Conservation (phyloP, 192 early-diverging fungal species). For the Backusella circina region DNA sequence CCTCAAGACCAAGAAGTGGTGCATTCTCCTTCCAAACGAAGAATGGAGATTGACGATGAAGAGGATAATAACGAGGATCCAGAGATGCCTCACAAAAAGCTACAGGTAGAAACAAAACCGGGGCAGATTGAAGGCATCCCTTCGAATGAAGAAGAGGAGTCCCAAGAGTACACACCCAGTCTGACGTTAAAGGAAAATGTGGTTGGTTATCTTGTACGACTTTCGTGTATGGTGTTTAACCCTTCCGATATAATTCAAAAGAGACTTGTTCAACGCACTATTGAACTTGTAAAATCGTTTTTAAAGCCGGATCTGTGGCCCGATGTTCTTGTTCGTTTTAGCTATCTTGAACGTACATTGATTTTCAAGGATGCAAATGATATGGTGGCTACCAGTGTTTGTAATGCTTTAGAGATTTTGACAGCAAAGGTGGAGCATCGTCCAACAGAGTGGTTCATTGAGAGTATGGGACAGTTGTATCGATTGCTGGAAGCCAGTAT, state of each 20-base stretch:
- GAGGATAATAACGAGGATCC: background rate
- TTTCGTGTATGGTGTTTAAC: conserved; percentile 59
- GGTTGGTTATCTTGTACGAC: conserved; percentile 55
- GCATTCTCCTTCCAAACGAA: conserved; percentile 9
- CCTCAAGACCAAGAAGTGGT: background rate
- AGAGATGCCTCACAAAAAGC: conserved; percentile 19
- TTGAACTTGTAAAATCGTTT: conserved; percentile 61
- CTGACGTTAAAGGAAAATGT: conserved; percentile 51
- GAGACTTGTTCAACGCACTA: conserved; percentile 48
- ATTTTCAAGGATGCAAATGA: conserved; percentile 54
- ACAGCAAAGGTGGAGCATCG: conserved; percentile 55
- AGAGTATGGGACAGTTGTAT: conserved; percentile 59
- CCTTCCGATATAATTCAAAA: conserved; percentile 38
- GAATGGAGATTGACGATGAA: conserved; percentile 3
- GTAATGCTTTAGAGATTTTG: conserved; percentile 69
- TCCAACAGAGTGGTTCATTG: conserved; percentile 57
- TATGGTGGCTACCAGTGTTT: conserved; percentile 46
- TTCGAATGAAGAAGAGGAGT: background rate
- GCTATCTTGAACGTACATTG: conserved; percentile 62
- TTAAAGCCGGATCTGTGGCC: conserved; percentile 64
- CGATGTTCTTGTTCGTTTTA: conserved; percentile 62
- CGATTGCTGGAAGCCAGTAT: conserved; percentile 66
- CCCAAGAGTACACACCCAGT: conserved; percentile 45
- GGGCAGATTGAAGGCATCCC: conserved; percentile 27
- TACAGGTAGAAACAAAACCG: conserved; percentile 20